Evolutionary conservation across 2,329 filamentous ascomycete species (phyloP).

Genomic region (Exophiala phaeomuriformis): DNA sequence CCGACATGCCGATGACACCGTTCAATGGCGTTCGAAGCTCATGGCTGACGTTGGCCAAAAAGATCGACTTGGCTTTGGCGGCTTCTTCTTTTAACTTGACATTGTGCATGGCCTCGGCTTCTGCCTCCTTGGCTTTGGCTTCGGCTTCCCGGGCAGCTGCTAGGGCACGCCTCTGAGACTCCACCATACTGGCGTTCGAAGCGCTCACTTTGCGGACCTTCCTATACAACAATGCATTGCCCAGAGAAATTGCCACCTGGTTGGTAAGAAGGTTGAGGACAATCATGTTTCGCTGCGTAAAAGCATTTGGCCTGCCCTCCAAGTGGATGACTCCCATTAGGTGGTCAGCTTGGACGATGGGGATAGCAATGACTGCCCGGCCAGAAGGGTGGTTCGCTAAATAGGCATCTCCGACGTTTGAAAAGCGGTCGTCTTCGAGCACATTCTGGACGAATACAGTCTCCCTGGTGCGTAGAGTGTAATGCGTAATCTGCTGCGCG

Average conservation of each 20-base stretch:
- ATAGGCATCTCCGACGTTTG: conserved; percentile 53
- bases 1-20: conserved; percentile 38
- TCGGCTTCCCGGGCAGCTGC: conserved; percentile 56
- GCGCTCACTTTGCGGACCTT: conserved; percentile 56
- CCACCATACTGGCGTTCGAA: conserved; percentile 58
- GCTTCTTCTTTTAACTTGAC: conserved; percentile 61
- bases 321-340: conserved; percentile 56
- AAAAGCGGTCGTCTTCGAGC: conserved; percentile 58
- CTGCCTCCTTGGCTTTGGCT: conserved; percentile 57
- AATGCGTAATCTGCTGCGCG: conserved; percentile 55
- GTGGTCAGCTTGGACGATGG: conserved; percentile 54
- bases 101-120: conserved; percentile 57
- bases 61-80: conserved; percentile 46
- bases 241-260: conserved; percentile 57
- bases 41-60: conserved; percentile 41
- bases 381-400: conserved; percentile 50
- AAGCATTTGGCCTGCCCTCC: conserved; percentile 56
- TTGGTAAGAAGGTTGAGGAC: conserved; percentile 53
- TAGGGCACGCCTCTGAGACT: conserved; percentile 57
- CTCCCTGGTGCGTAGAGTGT: conserved; percentile 56
- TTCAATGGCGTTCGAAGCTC: conserved; percentile 40
- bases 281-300: conserved; percentile 52
- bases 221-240: conserved; percentile 57
- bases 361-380: conserved; percentile 55
- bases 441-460: conserved; percentile 58